Base-by-base conservation (phyloP, 1,139 yeast species). In the Kazachstania sp. region DNA sequence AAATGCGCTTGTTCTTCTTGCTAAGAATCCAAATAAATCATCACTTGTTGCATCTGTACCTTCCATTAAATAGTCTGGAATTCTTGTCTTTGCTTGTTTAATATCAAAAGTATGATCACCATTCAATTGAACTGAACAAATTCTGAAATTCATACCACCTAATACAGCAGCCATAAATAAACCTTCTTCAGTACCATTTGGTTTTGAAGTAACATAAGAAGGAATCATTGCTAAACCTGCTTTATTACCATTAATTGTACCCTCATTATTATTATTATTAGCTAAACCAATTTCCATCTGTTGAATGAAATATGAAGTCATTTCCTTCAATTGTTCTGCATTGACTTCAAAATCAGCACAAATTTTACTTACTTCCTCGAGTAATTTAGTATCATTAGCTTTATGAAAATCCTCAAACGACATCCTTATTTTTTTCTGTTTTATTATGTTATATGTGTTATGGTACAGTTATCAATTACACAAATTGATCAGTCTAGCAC, bases 61-160 rank as follows among this genome's bases (percentile, higher is more conserved):
- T 26, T 58, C 61, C 84, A 86, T 78, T 56, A 85, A 68, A 44
- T 80, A 87, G 23, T 73, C 71, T 5, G 97, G 95, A 45, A 90
- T 83, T 53, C 80, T 79, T 55, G 73, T 75, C 65, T 88, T 88
- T 45, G 79, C 71, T 66, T 88, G 96, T 54, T 78, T 75, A 56
- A 88, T 71, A 30, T 72, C 72, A 64, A 82, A 86, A 20, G 90
- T 82, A 56, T 85, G 86, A 63, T 87, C 87, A 46, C 97, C 97
- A 46, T 78, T 74, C 57, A 90, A 73, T 36, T 74, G 64, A 42
- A 88, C 86, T 4, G 95, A 86, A 61, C 96, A 87, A 37, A 88
- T 95, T 60, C 97, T 74, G 66, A 88, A 82, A 64, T 87, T 86
- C 47, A 95, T 86, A 46, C 95, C 95, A 54, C 95, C 95, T 46